Evolutionary conservation across 2,329 filamentous ascomycete genomes (phyloP), one percentile per base, ranked within the genome.

Genomic region (Dothidotthia symphoricarpi): DNA sequence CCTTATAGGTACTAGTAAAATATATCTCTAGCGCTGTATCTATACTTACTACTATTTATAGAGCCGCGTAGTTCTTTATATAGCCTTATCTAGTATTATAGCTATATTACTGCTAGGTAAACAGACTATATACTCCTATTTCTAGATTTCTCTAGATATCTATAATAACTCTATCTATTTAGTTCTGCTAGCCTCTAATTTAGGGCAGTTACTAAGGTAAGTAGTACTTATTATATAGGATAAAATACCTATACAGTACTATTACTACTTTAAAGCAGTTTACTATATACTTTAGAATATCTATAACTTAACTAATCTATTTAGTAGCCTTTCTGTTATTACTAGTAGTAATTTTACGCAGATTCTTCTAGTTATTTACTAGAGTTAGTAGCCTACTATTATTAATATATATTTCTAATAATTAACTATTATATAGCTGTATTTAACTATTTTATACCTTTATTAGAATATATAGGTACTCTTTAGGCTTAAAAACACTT

Each of bases 131-230:
- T 13, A 28, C n/a, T 28, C 26, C 26, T 13, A 13, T 28, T 28
- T 28, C 15, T 13, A 13, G 6, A 28, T 28, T 13, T 13, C n/a
- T n/a, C n/a, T n/a, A n/a, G n/a, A n/a, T n/a, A n/a, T n/a, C n/a
- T n/a, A n/a, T n/a, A n/a, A n/a, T n/a, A 13, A 28, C 14, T 36
- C 25, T 19, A 27, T 31, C 25, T 30, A 24, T 28, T 27, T 27
- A 22, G 17, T 22, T 28, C 24, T 24, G 24, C 28, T 28, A 34
- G 24, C 33, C 33, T 38, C 30, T 29, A 30, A 36, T 25, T 26
- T 37, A 36, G n/a, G 26, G 6, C 6, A 13, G 26, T 13, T 28
- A 6, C 26, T 28, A 13, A 11, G 15, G 26, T 11, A 28, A 28
- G 26, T 13, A n/a, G 26, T 28, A 6, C 26, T 28, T 6, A 13